A percentile compares a stretch with the other conserved stretches of the same genome.
Evolutionary conservation across 345 rosid genomes (phyloP).

Genomic region (Gossypium turneri): DNA sequence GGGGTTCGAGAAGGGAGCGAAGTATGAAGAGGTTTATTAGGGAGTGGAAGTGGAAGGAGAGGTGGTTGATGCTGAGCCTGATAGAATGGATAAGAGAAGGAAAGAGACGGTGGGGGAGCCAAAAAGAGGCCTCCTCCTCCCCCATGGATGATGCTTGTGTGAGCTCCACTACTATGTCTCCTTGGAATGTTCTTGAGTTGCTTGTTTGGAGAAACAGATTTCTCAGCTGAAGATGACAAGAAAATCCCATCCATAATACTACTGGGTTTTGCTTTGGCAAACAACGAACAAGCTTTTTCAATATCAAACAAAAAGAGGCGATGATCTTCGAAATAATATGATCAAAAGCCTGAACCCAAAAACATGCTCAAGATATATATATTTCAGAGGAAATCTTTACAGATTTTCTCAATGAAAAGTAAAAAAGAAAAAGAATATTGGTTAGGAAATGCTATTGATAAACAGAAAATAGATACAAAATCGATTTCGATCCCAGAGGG

Average conservation of each 20-base stretch:
- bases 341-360: slow-evolving; percentile 25
- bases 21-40: slow-evolving; percentile 25
- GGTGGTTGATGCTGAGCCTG: slow-evolving; percentile 40
- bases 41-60: slow-evolving; percentile 63
- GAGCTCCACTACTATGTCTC: slow-evolving; percentile 29
- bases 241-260: slow-evolving; percentile 45
- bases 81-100: slow-evolving; percentile 19
- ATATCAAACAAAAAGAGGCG: slow-evolving; percentile 9
- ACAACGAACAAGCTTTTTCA: too few relatives aligned
- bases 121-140: slow-evolving; percentile 20
- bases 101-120: slow-evolving; percentile 31
- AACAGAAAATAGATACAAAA: not conserved
- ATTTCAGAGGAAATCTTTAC: not conserved
- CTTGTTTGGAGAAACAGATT: slow-evolving; percentile 36
- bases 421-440: not conserved
- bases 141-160: slow-evolving; percentile 26
- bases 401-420: not conserved
- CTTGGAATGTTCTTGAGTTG: slow-evolving; percentile 35
- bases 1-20: slow-evolving; percentile 37
- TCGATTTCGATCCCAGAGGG: slow-evolving; percentile 1
- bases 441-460: not conserved
- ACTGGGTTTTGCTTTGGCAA: not conserved
- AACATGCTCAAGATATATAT: not conserved
- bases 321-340: slow-evolving; percentile 41
- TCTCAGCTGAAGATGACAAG: slow-evolving; percentile 31